These are phyloP conservation scores for Fusarium buharicum DNA, from an alignment of 2,329 filamentous ascomycete genomes.

Conservation along the genomic window DNA sequence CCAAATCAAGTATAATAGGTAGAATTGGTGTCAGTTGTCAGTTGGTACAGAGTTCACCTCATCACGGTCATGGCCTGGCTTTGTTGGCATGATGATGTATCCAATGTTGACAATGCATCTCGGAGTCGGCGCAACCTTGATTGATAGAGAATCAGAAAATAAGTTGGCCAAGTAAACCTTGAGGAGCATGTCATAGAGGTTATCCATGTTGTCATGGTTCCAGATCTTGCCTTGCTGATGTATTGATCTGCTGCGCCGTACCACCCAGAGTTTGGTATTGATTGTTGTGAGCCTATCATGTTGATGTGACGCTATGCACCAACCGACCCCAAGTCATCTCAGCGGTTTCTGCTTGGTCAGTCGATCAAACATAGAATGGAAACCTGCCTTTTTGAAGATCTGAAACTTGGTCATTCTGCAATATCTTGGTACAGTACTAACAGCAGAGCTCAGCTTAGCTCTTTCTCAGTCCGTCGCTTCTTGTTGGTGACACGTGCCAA, in stretches of 20 bases:
- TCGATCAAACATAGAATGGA: conserved; percentile 10
- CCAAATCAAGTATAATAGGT: conserved; percentile 12
- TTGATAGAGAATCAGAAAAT: not conserved
- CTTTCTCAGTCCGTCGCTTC: not conserved
- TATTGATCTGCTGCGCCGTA: conserved; percentile 19
- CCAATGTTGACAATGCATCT: not conserved
- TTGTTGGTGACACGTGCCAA: conserved; percentile 30
- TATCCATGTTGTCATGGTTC: conserved; percentile 28
- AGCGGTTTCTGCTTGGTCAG: conserved; percentile 22
- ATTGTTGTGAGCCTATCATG: conserved; percentile 37
- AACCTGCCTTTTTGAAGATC: conserved; percentile 15
- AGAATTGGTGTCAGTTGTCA: conserved; percentile 5
- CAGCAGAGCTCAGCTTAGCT: not conserved
- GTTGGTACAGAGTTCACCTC: not conserved
- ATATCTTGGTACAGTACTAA: not conserved
- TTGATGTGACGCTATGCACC: conserved; percentile 38
- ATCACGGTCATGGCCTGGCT: not conserved
- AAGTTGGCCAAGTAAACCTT: not conserved
- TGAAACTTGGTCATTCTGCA: conserved; percentile 26
- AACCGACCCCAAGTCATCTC: conserved; percentile 12
- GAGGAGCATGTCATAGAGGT: not conserved
- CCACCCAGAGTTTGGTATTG: conserved; percentile 5
- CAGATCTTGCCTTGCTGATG: conserved; percentile 30
- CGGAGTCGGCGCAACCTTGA: not conserved
- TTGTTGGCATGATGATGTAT: conserved; percentile 5